phyloP scores from a whole-genome alignment of 2,329 filamentous ascomycete species.

The Curvularia spicifera region DNA sequence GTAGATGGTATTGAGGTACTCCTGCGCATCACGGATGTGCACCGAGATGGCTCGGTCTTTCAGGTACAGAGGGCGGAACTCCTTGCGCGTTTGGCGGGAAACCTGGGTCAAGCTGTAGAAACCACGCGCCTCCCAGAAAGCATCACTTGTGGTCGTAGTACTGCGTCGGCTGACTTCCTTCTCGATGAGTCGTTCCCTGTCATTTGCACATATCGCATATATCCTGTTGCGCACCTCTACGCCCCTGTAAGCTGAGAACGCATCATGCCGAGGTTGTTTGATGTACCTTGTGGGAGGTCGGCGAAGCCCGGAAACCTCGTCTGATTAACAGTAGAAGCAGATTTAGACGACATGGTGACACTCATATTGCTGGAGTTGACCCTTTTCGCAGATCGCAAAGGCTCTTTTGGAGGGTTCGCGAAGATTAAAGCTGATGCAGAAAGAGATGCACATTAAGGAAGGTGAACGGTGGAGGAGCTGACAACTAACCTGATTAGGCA shows the following conservation, averaged over 20 bases:
- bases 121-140: constrained; percentile 13
- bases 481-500: constrained; percentile 13
- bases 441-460: constrained; percentile 12
- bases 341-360: constrained; percentile 13
- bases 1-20: constrained; percentile 14
- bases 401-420: constrained; percentile 9
- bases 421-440: constrained; percentile 2
- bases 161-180: constrained; percentile 16
- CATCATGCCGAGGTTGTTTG: constrained; percentile 12
- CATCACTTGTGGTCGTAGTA: constrained; percentile 8
- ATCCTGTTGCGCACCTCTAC: constrained; percentile 21
- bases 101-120: constrained; percentile 19
- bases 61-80: constrained; percentile 15
- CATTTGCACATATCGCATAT: constrained; percentile 11
- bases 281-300: constrained; percentile 16
- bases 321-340: constrained; percentile 8
- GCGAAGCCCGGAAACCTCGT: constrained; percentile 13
- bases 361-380: constrained; percentile 3
- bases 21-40: constrained; percentile 18
- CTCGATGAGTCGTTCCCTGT: constrained; percentile 15
- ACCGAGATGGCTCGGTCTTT: constrained; percentile 16
- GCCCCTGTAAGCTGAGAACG: constrained; percentile 12
- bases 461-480: constrained; percentile 7
- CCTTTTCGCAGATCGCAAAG: constrained; percentile 10
- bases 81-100: constrained; percentile 15